Conservation (phyloP, 495 filamentous ascomycete species). For the Penicillium psychrofluorescens region DNA sequence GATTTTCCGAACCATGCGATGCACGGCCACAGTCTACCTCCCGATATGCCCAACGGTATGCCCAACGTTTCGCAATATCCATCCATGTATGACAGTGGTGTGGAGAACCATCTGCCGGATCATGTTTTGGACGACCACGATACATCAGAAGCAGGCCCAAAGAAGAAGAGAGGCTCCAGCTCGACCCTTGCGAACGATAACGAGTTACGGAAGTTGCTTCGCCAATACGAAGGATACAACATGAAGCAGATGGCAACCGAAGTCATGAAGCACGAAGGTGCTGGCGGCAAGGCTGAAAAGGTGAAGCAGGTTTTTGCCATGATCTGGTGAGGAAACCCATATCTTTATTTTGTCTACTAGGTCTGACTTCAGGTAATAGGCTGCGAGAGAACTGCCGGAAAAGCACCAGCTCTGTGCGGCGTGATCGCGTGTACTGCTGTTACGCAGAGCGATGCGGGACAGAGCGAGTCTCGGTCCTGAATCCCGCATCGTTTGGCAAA, state of each 20-base stretch:
- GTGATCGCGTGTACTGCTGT: conserved; percentile 86
- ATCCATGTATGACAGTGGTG: conserved; percentile 54
- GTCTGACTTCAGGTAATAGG: conserved; percentile 40
- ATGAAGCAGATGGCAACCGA: conserved; percentile 80
- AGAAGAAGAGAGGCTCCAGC: conserved; percentile 59
- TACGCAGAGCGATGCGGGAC: conserved; percentile 87
- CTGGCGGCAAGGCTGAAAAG: conserved; percentile 73
- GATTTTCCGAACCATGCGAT: conserved; percentile 44
- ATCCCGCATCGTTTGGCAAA: conserved; percentile 96
- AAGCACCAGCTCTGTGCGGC: conserved; percentile 76
- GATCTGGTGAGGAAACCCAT: conserved; percentile 65
- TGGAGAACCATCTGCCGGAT: conserved; percentile 59
- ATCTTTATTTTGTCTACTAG: no score
- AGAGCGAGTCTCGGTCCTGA: conserved; percentile 85
- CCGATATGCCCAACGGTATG: conserved; percentile 24
- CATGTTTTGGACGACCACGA: conserved; percentile 56
- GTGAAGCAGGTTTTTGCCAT: conserved; percentile 96
- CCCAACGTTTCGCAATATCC: conserved; percentile 47
- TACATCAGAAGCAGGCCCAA: conserved; percentile 51
- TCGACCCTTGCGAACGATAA: conserved; percentile 82
- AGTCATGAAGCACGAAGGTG: conserved; percentile 64
- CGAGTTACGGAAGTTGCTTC: conserved; percentile 80
- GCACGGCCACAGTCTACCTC: conserved; percentile 32
- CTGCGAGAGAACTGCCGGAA: conserved; percentile 73
- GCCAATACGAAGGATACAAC: conserved; percentile 62